Evolutionary conservation across 2,329 filamentous ascomycete genomes (phyloP), one percentile per base, ranked within the genome.

Genomic region (Fusarium solani-melongenae): DNA sequence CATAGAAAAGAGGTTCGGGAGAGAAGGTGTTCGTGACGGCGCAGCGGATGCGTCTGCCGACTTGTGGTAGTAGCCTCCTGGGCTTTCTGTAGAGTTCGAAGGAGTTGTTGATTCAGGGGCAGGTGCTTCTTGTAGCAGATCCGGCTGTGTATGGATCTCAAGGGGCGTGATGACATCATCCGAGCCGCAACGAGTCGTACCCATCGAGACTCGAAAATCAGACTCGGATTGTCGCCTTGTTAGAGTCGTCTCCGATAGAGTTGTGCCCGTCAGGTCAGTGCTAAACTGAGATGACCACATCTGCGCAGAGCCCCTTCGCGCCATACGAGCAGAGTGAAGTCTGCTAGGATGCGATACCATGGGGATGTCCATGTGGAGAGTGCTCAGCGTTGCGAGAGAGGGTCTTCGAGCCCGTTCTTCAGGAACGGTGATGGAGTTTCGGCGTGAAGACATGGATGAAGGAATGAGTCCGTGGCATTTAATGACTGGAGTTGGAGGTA

Each of bases 401-500:
- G 64, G 69, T 5, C 73, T 65, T 4, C 67, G 34, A 4, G 41
- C 44, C 9, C 62, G 60, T n/a, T 73, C 70, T 22, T 76, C 70
- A 15, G 33, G 27, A 4, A 58, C n/a, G 3, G 55, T 46, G 6
- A 62, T 53, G 0, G 69, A 73, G 29, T 63, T 68, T 27, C 60
- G 64, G 3, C 70, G 72, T 14, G 66, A 72, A 8, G 76, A 36
- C 6, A 79, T 77, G 2, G 79, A 76, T 0, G 79, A 80, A 1
- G 80, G 72, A 2, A 83, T 76, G 2, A 83, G 68, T 1, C 82
- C 82, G 46, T 83, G 78, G 27, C 78, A 79, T 29, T 70, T 73
- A 12, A 83, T 82, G 2, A 73, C 75, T 4, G 82, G 80, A 1
- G 79, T 77, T 9, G 79, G 73, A 6, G 77, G 80, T 3, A 78